Evolutionary conservation across 2,329 filamentous ascomycete species (phyloP).

Genomic region (Reticulascus tulasneorum): DNA sequence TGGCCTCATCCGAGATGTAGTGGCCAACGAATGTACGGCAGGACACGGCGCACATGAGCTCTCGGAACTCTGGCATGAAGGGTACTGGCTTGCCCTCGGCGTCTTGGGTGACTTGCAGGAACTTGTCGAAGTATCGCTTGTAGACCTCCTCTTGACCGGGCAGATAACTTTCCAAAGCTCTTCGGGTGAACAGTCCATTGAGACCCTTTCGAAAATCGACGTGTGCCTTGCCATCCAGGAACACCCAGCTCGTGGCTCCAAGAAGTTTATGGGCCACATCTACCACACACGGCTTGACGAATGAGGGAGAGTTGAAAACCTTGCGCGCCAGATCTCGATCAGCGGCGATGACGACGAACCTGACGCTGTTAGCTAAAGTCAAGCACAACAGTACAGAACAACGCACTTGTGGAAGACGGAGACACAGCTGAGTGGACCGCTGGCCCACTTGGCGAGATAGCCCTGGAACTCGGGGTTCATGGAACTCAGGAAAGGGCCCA

Average conservation of each 20-base stretch:
- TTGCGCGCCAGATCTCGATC: constrained; percentile 94
- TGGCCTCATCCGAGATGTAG: constrained; percentile 85
- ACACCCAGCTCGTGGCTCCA: constrained; percentile 91
- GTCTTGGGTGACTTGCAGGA: constrained; percentile 70
- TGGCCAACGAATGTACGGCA: constrained; percentile 96
- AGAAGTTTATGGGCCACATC: constrained; percentile 92
- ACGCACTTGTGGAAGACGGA: constrained; percentile 94
- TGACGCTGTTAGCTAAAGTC: constrained; percentile 29
- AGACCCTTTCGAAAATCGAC: constrained; percentile 97
- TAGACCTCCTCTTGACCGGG: constrained; percentile 92
- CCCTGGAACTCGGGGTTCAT: constrained; percentile 87
- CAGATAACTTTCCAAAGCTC: constrained; percentile 82
- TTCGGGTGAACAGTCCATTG: constrained; percentile 89
- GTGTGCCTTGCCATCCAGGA: constrained; percentile 90
- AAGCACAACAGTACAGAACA: not conserved
- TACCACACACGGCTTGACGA: constrained; percentile 94
- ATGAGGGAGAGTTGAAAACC: constrained; percentile 89
- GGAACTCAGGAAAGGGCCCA: constrained; percentile 93
- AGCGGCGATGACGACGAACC: constrained; percentile 95
- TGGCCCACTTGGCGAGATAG: constrained; percentile 90
- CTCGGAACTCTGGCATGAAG: constrained; percentile 90
- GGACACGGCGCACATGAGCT: constrained; percentile 90
- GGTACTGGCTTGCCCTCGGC: constrained; percentile 70
- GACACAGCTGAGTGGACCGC: constrained; percentile 89
- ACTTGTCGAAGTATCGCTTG: constrained; percentile 77